These are phyloP conservation scores for Cladophialophora chaetospira DNA, from an alignment of 2,329 filamentous ascomycete species.

Conservation along the genomic window DNA sequence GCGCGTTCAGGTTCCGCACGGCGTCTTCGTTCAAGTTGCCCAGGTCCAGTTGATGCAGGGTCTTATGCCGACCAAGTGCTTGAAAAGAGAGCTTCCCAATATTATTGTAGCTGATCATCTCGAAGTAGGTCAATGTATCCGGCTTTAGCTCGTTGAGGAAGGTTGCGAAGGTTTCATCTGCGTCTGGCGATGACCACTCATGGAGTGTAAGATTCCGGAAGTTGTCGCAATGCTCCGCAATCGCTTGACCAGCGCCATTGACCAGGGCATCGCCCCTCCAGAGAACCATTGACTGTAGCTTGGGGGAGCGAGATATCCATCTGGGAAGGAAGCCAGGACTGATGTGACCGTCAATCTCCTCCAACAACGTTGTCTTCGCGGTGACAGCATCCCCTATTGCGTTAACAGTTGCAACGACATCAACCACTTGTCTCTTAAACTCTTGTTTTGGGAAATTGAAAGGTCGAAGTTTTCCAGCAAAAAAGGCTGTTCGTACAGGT, in stretches of 20 bases:
- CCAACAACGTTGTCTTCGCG: slow-evolving; percentile 55
- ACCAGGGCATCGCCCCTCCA: slow-evolving; percentile 63
- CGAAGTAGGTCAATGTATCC: slow-evolving; percentile 61
- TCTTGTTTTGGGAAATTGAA: slow-evolving; percentile 29
- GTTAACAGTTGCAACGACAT: slow-evolving; percentile 34
- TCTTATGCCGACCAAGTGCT: slow-evolving; percentile 53
- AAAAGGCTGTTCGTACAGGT: slow-evolving; percentile 59
- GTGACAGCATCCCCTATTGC: slow-evolving; percentile 49
- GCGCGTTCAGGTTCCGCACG: slow-evolving; percentile 51
- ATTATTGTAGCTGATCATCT: slow-evolving; percentile 58
- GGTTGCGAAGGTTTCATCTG: slow-evolving; percentile 59
- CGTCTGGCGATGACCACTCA: slow-evolving; percentile 48
- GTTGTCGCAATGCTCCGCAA: slow-evolving; percentile 60
- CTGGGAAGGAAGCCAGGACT: slow-evolving; percentile 40
- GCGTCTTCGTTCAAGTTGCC: slow-evolving; percentile 51
- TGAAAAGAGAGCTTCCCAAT: slow-evolving; percentile 58
- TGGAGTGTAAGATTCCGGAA: slow-evolving; percentile 65
- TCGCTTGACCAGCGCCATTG: slow-evolving; percentile 55
- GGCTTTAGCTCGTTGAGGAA: slow-evolving; percentile 60
- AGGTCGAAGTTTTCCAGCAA: slow-evolving; percentile 47
- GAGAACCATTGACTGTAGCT: slow-evolving; percentile 61
- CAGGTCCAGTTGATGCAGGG: slow-evolving; percentile 57
- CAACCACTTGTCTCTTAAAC: slow-evolving; percentile 24
- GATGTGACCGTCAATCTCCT: slow-evolving; percentile 58
- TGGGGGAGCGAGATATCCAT: slow-evolving; percentile 62